Base-by-base conservation (phyloP, 176 grass and related monocot species). In the Aegilops speltoides region DNA sequence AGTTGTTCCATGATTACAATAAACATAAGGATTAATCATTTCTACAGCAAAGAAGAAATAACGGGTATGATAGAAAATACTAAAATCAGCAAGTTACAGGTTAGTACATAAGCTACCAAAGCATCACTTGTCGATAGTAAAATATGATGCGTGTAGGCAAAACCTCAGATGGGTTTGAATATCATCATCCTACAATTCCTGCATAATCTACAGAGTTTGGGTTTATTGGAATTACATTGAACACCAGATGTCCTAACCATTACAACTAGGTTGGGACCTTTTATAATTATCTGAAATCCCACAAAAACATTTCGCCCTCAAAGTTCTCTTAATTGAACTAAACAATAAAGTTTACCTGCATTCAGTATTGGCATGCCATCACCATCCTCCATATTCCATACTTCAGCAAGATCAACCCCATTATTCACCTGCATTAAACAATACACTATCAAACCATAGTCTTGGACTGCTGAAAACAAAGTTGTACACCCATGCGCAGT, bases 371-470 rank as follows among this genome's bases (percentile, higher is more conserved):
- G 22, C 19, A 73, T 79, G 34, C 17, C 77, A 88, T 84, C 62
- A 16, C 63, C 45, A 16, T 63, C 63, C 64, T 93, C 92, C 86
- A 88, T 82, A 85, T 88, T 92, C 86, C 90, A 96, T n/a, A 99
- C 81, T 79, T 93, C 80, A 90, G 29, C 94, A 81, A 96, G 76
- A 50, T 89, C 70, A 89, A 82, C 80, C 69, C 92, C 92, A 23
- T 63, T 61, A 59, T 90, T 93, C 74, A 99, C 83, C 94, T 99
- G 85, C 66, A 93, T 89, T 87, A 83, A 99, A 73, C 28, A 85
- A 85, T 54, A 83, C 33, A 85, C 8, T 8, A 26, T 91, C 61
- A 93, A 41, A 70, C 46, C 68, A 75, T 89, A 82, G 82, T 38
- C 32, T 61, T 57, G 70, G 77, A 77, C 57, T 85, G 81, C 36